These are phyloP conservation scores for Insectozyma bohioensis DNA, from an alignment of 1,139 yeast species.

Conservation along the genomic window DNA sequence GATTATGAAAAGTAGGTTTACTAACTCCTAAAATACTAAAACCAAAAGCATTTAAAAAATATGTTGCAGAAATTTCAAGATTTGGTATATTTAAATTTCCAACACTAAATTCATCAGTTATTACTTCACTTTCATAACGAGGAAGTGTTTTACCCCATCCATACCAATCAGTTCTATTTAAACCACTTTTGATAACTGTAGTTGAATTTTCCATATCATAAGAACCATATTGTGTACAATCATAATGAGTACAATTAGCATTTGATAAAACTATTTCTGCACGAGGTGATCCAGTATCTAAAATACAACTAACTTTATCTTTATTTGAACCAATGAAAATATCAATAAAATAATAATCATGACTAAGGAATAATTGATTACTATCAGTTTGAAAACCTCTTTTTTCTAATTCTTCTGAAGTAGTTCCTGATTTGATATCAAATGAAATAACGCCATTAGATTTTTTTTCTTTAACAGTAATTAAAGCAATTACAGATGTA, in stretches of 20 bases:
- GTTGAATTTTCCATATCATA: slow-evolving; percentile 1
- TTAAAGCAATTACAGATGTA: too few species aligned
- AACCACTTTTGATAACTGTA: background rate
- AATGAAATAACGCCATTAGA: too few species aligned
- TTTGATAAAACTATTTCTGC: slow-evolving; percentile 1
- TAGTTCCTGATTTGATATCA: too few species aligned
- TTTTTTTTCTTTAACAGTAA: too few species aligned
- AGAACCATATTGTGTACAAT: background rate
- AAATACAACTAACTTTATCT: slow-evolving; percentile 1
- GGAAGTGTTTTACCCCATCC: background rate
- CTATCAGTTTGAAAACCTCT: too few species aligned
- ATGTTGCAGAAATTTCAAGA: background rate
- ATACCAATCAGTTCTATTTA: background rate
- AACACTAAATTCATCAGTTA: slow-evolving; percentile 1
- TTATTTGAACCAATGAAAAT: slow-evolving; percentile 4
- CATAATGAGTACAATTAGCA: background rate
- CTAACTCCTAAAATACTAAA: slow-evolving; percentile 1
- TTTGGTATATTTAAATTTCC: background rate
- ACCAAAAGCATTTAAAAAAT: background rate
- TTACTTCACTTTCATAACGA: slow-evolving; percentile 1
- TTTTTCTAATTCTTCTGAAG: too few species aligned
- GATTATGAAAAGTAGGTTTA: background rate
- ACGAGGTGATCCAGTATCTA: slow-evolving; percentile 6
- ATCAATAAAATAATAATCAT: background rate
- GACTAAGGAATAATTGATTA: too few species aligned